Evolutionary conservation across 805 yeast genomes (phyloP), one percentile per base, ranked within the genome.

Genomic region (Isabelozyma rhagii): DNA sequence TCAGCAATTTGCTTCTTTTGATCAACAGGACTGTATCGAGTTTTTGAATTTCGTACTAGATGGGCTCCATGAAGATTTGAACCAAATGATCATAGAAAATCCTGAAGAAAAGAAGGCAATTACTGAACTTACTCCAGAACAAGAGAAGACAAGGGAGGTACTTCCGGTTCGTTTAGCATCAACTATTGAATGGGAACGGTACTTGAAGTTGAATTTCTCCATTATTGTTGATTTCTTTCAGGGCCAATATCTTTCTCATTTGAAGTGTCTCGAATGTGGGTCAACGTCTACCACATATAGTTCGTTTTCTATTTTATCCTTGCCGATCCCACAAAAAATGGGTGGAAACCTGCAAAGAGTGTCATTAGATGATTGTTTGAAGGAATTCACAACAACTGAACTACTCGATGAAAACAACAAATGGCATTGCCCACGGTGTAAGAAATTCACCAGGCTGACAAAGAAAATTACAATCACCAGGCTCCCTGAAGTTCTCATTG

Each of bases 161-260:
- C 67, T 89, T 59, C 87, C 96, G 0, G 76, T 90, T 2, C 75
- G 97, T 50, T 73, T 87, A 25, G 97, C 96, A 0, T 84, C 96
- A 0, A 81, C 94, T 0, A 81, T 90, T 45, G 97, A 92, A 63
- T 92, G 98, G 98, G 96, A 89, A 60, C 72, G 96, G 50, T 90
- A 90, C 62, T 70, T 89, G 48, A 84, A 83, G 50, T 79, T 88
- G 17, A 90, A 92, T 62, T 84, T 85, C 55, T 89, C 97, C 39
- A 77, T 85, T 1, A 78, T 92, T 21, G 94, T 88, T 2, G 92
- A 88, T 56, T 78, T 82, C 46, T 89, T 89, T 63, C 96, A 89
- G 62, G 98, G 97, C 1, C 97, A 92, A 66, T 87, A 85, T 59
- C 77, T 87, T 45, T 87, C 96, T n/a, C 84, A 81, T 47, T 72